Percentiles rank a stretch among this genome's conserved stretches.
Evolutionary conservation across 257 asterid genomes (phyloP).

Genomic region (Gentiana straminea): DNA sequence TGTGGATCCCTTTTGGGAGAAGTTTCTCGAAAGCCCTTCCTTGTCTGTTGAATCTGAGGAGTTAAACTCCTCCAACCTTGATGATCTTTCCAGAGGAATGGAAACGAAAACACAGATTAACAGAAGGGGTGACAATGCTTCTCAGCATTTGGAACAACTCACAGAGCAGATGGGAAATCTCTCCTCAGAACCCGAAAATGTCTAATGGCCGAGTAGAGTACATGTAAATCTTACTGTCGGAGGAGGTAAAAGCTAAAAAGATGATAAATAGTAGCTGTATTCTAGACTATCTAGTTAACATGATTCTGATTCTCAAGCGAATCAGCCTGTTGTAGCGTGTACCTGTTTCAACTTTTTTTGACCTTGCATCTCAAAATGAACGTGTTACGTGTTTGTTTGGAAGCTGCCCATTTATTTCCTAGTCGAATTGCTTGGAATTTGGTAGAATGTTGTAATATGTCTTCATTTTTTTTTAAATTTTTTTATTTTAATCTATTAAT

Average conservation of each 20-base stretch:
- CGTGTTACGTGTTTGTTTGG: too few species aligned
- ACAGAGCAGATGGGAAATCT: slow-evolving; percentile 87
- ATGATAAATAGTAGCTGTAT: background rate
- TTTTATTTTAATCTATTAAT: background rate
- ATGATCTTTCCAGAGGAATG: slow-evolving; percentile 29
- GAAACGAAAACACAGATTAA: slow-evolving; percentile 32
- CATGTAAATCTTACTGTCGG: slow-evolving; percentile 7
- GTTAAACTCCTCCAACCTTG: slow-evolving; percentile 17
- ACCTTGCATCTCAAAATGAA: slow-evolving; percentile 6
- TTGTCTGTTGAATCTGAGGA: slow-evolving; percentile 26
- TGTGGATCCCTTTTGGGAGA: slow-evolving; percentile 82
- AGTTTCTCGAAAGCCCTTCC: slow-evolving; percentile 53
- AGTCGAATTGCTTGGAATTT: too few species aligned
- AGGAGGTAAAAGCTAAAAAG: slow-evolving; percentile 7
- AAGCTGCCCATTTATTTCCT: too few species aligned
- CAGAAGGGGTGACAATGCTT: slow-evolving; percentile 34
- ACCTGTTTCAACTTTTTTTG: slow-evolving; percentile 10
- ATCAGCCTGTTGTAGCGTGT: slow-evolving; percentile 11
- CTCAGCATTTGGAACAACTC: slow-evolving; percentile 54
- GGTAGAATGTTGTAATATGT: too few species aligned
- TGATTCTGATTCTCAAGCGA: slow-evolving; percentile 15
- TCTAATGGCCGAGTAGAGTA: slow-evolving; percentile 15
- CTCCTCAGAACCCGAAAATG: slow-evolving; percentile 43
- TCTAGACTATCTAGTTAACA: slow-evolving; percentile 9
- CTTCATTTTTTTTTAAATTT: background rate